Conservation (phyloP, 2,329 filamentous ascomycete genomes). For the Madurella fahalii region DNA sequence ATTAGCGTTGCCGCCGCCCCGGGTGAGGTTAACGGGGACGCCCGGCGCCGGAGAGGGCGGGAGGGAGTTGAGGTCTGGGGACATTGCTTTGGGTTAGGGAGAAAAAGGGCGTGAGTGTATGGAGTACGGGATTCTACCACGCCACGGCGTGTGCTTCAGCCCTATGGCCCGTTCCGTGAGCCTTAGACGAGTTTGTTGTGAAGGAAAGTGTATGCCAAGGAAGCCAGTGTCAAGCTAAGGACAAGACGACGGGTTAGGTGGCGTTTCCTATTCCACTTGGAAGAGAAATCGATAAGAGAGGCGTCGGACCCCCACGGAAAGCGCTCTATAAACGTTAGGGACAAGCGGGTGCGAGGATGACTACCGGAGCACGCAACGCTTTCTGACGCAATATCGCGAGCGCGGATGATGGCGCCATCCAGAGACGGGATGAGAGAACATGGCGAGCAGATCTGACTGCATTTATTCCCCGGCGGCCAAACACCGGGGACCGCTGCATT, state of each 20-base stretch:
- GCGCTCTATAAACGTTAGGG: constrained; percentile 5
- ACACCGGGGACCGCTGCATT: constrained; percentile 9
- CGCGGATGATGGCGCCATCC: constrained; percentile 25
- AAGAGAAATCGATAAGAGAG: neutral
- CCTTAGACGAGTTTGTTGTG: neutral
- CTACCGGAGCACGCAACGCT: constrained; percentile 20
- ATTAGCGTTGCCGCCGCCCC: constrained; percentile 14
- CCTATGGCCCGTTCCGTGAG: constrained; percentile 2
- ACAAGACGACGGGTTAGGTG: constrained; percentile 1
- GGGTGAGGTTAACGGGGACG: constrained; percentile 18
- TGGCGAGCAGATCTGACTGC: constrained; percentile 2
- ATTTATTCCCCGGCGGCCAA: constrained; percentile 11
- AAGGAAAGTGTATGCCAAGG: constrained; percentile 1
- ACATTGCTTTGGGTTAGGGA: constrained; percentile 44
- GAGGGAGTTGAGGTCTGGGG: constrained; percentile 71
- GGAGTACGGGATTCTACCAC: neutral
- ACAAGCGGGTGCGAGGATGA: neutral
- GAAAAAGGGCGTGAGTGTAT: neutral
- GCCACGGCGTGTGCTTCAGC: constrained; percentile 12
- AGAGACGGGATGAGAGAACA: constrained; percentile 25
- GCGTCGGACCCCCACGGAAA: constrained; percentile 6
- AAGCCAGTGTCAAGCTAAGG: constrained; percentile 4
- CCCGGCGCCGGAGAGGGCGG: constrained; percentile 47
- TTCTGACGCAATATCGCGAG: constrained; percentile 14
- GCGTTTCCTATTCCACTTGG: neutral